Conservation (phyloP, 495 filamentous ascomycete genomes). For the Daldinia caldariorum region DNA sequence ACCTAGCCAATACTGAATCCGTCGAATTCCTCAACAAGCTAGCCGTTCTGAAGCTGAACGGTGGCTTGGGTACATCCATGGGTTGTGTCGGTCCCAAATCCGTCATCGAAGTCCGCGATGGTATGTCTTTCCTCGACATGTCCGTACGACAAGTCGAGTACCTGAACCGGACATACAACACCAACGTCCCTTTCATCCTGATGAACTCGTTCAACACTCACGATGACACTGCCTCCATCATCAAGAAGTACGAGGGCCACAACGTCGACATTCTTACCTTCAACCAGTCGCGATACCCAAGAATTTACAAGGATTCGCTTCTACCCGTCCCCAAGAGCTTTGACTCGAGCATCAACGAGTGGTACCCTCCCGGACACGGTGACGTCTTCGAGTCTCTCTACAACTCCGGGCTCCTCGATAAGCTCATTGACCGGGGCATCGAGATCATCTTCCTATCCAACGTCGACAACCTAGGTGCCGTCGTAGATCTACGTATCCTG, state of each 20-base stretch:
- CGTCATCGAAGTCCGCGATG: slow-evolving; percentile 99
- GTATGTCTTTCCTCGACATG: slow-evolving; percentile 99
- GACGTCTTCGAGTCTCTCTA: slow-evolving; percentile 99
- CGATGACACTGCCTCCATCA: slow-evolving; percentile 96
- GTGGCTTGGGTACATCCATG: slow-evolving; percentile 99
- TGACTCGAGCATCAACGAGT: slow-evolving; percentile 90
- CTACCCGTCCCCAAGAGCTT: slow-evolving; percentile 92
- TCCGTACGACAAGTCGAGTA: slow-evolving; percentile 99
- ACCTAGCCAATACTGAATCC: slow-evolving; percentile 83
- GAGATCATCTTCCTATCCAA: slow-evolving; percentile 99
- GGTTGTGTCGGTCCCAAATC: slow-evolving; percentile 99
- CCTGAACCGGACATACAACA: slow-evolving; percentile 96
- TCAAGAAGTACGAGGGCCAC: slow-evolving; percentile 99
- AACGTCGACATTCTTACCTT: slow-evolving; percentile 99
- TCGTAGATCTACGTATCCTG: slow-evolving; percentile 95
- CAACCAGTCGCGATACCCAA: slow-evolving; percentile 98
- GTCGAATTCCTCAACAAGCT: slow-evolving; percentile 96
- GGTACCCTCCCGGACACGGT: slow-evolving; percentile 99
- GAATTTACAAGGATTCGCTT: slow-evolving; percentile 97
- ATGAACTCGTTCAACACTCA: slow-evolving; percentile 99
- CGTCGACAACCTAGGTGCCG: slow-evolving; percentile 97
- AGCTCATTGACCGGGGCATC: slow-evolving; percentile 91
- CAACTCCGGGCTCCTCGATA: slow-evolving; percentile 98
- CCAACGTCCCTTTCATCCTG: slow-evolving; percentile 97
- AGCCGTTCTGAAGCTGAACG: slow-evolving; percentile 98